phyloP scores from a whole-genome alignment of 2,329 filamentous ascomycete species.

The Penicillium sp. region DNA sequence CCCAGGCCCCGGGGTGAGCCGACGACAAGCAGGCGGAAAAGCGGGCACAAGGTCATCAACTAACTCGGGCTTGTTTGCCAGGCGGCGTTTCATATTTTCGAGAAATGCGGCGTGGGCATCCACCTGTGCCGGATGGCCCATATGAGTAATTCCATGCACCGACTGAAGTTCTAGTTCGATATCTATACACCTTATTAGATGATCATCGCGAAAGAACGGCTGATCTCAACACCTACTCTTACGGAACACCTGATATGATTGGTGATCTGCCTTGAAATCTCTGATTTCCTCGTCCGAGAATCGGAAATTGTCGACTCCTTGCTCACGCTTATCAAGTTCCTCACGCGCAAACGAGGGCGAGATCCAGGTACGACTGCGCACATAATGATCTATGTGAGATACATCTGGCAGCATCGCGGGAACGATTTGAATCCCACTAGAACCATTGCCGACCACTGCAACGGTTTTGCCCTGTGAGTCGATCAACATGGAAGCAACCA shows the following conservation, averaged over 20 bases:
- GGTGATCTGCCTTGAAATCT: slow-evolving; percentile 33
- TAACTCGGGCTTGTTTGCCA: slow-evolving; percentile 38
- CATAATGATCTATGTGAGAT: slow-evolving; percentile 39
- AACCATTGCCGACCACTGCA: slow-evolving; percentile 42
- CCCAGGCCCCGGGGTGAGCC: slow-evolving; percentile 49
- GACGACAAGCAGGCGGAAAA: slow-evolving; percentile 46
- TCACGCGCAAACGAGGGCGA: slow-evolving; percentile 31
- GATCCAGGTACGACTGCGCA: slow-evolving; percentile 36
- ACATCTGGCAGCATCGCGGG: slow-evolving; percentile 44
- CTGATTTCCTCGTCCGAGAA: slow-evolving; percentile 37
- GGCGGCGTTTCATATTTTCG: slow-evolving; percentile 37
- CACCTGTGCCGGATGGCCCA: slow-evolving; percentile 31
- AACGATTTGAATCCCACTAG: slow-evolving; percentile 46
- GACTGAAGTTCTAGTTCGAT: slow-evolving; percentile 38
- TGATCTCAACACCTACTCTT: slow-evolving; percentile 26
- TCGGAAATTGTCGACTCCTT: slow-evolving; percentile 31
- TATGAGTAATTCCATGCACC: slow-evolving; percentile 30
- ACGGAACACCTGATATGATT: slow-evolving; percentile 35
- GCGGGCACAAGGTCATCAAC: slow-evolving; percentile 41
- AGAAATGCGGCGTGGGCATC: slow-evolving; percentile 25
- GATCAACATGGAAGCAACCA: neutral
- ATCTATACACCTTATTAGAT: slow-evolving; percentile 15
- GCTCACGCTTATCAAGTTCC: slow-evolving; percentile 29
- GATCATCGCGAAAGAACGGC: neutral
- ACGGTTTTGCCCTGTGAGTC: slow-evolving; percentile 32